Base-by-base conservation (phyloP, 345 rosid species). In the Gossypium mustelinum region DNA sequence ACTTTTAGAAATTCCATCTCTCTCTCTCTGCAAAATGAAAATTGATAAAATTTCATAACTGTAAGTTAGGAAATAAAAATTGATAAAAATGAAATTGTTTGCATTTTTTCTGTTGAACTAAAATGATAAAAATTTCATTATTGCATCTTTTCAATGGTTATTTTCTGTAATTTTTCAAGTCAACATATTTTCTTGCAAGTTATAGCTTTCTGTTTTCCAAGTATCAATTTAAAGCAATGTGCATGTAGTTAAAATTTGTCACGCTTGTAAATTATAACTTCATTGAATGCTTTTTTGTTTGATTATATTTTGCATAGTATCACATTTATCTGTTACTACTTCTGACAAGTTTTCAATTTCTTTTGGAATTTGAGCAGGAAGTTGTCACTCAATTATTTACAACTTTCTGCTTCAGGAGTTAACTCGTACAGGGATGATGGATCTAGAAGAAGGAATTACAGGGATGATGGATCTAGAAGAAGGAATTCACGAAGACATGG, bases 341-440 rank as follows among this genome's bases (percentile, higher is more conserved):
- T 41, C 27, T 76, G 47, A 60, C 79, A 54, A 57, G 27, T 55
- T 69, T 56, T 68, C 75, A n/a, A 27, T 68, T 68, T 78, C 11
- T 45, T 60, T 74, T 83, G 72, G 41, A 61, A 64, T 61, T 65
- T 85, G 82, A 75, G 62, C 92, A 93, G 98, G 93, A 93, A 84
- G 84, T 89, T 95, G 75, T 89, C 99, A 44, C 89, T 86, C 78
- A 89, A 82, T 85, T 92, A 90, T 82, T 75, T 90, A 56, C 94
- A 91, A 71, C 86, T 89, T 77, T 79, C 90, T 79, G 87, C 95
- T 74, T 81, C 81, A 20, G 91, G 82, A 77, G 83, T 65, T 74
- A 87, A 85, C 82, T 76, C 78, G 11, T 84, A 85, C 73, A 84
- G 78, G 81, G 93, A 87, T 73, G 89, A 84, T 34, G 74, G 89